Base-by-base conservation (phyloP, 78 protist genomes). In the Anaeramoeba flamelloides region DNA sequence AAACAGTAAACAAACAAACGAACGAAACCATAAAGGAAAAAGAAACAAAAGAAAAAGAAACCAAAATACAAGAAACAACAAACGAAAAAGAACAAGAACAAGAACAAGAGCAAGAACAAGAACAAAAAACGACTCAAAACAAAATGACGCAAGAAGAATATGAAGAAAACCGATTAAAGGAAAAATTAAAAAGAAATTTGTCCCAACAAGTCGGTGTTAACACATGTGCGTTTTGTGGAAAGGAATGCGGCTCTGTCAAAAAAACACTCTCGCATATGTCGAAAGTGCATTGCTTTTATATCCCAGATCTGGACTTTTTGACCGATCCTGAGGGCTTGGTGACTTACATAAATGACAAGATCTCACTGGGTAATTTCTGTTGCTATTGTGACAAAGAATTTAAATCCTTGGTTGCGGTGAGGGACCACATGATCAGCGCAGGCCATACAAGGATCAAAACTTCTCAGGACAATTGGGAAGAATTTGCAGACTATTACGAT, bases 301-400 rank as follows among this genome's bases (percentile, higher is more conserved):
- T 91, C 1, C 94, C 94, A 17, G 91, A 91, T 77, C n/a, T 87
- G 1, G 91, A 91, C 74, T 89, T 84, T 53, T 40, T 89, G 17
- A 36, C 76, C 3, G 94, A 91, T 79, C 53, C 87, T 40, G 80
- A 74, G 76, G 94, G 94, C 31, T 32, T 89, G 1, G 0, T 91
- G 4, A 41, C 81, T 38, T 89, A 86, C 79, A 65, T 89, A 33
- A 77, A 78, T 3, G 89, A 85, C 65, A 89, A 89, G 82, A 74
- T 89, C 41, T 37, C 82, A 39, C 82, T 84, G 79, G 90, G 89
- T 41, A 82, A 85, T 53, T 64, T 84, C 38, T 91, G 94, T 85
- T 41, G 89, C 33, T 87, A 76, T 65, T 91, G 94, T 77, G 80
- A 83, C 77, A 76, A 75, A 12, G 31, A 31, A n/a, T 80, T 86